Evolutionary conservation across 768 basidiomycete genomes (phyloP).

Genomic region (Mycena haematopus): DNA sequence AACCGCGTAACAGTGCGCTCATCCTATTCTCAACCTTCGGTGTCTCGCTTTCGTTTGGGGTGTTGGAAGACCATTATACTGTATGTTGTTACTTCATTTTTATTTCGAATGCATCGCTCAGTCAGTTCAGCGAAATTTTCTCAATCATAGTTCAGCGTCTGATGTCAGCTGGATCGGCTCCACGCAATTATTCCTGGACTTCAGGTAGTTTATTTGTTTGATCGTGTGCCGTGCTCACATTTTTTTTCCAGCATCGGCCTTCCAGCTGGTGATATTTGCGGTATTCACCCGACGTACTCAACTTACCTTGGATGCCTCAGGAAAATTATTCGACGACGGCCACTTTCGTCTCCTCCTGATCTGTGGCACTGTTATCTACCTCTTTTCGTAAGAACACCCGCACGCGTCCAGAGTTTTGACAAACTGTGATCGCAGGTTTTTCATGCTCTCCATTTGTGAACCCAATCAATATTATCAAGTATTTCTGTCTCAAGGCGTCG

Average conservation of each 20-base stretch:
- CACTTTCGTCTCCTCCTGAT: slow-evolving; percentile 26
- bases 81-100: slow-evolving; percentile 7
- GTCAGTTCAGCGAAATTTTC: slow-evolving; percentile 16
- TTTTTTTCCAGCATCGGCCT: slow-evolving; percentile 17
- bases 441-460: slow-evolving; percentile 36
- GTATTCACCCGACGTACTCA: not conserved
- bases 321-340: slow-evolving; percentile 27
- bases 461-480: slow-evolving; percentile 35
- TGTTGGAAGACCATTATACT: slow-evolving; percentile 29
- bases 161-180: slow-evolving; percentile 28
- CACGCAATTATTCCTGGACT: slow-evolving; percentile 25
- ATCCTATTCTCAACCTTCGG: slow-evolving; percentile 29
- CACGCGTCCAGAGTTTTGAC: not conserved
- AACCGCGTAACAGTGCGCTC: slow-evolving; percentile 16
- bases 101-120: not conserved
- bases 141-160: slow-evolving; percentile 25
- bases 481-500: slow-evolving; percentile 39
- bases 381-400: slow-evolving; percentile 25
- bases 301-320: slow-evolving; percentile 4
- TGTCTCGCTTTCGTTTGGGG: slow-evolving; percentile 28
- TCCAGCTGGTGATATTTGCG: slow-evolving; percentile 20
- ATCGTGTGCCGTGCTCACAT: slow-evolving; percentile 1
- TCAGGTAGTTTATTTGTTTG: slow-evolving; percentile 12
- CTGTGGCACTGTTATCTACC: slow-evolving; percentile 22
- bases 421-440: slow-evolving; percentile 15